Percentiles rank a stretch among this genome's conserved stretches.
Conservation (phyloP, 495 filamentous ascomycete genomes). For the Hypoxylon fragiforme region DNA sequence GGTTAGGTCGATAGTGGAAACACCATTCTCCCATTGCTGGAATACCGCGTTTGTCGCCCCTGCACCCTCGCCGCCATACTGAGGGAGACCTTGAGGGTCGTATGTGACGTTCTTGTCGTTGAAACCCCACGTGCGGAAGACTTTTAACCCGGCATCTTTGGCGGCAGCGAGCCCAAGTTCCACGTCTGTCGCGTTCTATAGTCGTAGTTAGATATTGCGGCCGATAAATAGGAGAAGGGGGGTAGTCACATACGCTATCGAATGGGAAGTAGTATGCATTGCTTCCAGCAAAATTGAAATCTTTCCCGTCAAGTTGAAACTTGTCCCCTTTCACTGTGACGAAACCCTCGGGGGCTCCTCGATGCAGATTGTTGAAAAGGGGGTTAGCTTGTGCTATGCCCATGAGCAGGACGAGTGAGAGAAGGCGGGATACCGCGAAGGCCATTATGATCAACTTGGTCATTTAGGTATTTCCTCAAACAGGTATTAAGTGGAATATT, state of each 20-base stretch:
- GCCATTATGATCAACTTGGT: slow-evolving; percentile 5
- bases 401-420: slow-evolving; percentile 17
- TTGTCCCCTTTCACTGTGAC: slow-evolving; percentile 55
- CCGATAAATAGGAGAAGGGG: background rate
- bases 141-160: slow-evolving; percentile 60
- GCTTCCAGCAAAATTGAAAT: slow-evolving; percentile 69
- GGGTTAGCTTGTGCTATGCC: slow-evolving; percentile 3
- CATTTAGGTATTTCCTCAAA: no score
- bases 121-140: slow-evolving; percentile 58
- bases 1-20: slow-evolving; percentile 58
- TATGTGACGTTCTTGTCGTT: slow-evolving; percentile 61
- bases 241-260: slow-evolving; percentile 39
- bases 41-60: slow-evolving; percentile 55
- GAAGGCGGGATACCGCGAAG: slow-evolving; percentile 8
- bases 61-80: slow-evolving; percentile 55
- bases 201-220: background rate
- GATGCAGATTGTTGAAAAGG: background rate
- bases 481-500: no score
- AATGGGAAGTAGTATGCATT: slow-evolving; percentile 77
- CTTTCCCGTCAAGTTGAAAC: slow-evolving; percentile 65
- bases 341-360: slow-evolving; percentile 41
- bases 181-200: slow-evolving; percentile 60
- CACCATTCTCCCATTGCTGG: slow-evolving; percentile 49
- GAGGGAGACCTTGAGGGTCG: slow-evolving; percentile 41
- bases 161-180: slow-evolving; percentile 59